Conservation (phyloP, 108 stramenopile genomes). For the Stephanodiscus minutulus region DNA sequence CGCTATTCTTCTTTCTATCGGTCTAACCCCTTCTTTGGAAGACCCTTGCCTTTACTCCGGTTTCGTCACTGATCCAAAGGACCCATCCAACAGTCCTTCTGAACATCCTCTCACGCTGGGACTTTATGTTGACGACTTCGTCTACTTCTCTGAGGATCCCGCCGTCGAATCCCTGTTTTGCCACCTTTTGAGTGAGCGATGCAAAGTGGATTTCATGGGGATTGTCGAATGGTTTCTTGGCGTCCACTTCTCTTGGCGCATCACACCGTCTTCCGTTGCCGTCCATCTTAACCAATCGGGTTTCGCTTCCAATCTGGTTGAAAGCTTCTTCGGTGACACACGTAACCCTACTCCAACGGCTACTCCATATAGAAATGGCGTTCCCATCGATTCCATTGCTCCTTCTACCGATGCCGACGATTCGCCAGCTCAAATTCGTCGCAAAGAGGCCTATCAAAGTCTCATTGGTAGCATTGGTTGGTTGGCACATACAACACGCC, state of each 20-base stretch:
- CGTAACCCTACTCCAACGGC: slow-evolving; percentile 14
- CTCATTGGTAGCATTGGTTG: slow-evolving; percentile 30
- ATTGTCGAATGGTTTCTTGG: slow-evolving; percentile 33
- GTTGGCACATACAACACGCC: slow-evolving; percentile 18
- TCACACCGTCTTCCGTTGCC: slow-evolving; percentile 5
- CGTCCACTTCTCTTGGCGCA: slow-evolving; percentile 19
- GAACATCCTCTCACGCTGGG: slow-evolving; percentile 10
- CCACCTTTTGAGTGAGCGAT: background rate
- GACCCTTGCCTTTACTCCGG: slow-evolving; percentile 8
- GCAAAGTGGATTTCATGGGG: slow-evolving; percentile 33
- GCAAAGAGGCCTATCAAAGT: slow-evolving; percentile 20
- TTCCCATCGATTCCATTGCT: slow-evolving; percentile 30
- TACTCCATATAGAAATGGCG: slow-evolving; percentile 33
- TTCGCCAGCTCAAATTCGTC: slow-evolving; percentile 8
- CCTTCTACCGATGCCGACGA: slow-evolving; percentile 5
- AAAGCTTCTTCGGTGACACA: slow-evolving; percentile 12
- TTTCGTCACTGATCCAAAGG: background rate
- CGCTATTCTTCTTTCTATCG: slow-evolving; percentile 8
- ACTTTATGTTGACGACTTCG: slow-evolving; percentile 32
- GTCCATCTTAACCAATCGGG: slow-evolving; percentile 39
- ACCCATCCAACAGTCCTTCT: background rate
- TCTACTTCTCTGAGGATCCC: slow-evolving; percentile 17
- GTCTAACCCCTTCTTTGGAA: slow-evolving; percentile 11
- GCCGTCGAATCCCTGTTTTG: slow-evolving; percentile 6
- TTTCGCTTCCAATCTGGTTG: slow-evolving; percentile 20